Evolutionary conservation across 352 stramenopile genomes (phyloP).

Genomic region (Phytophthora fragariaefolia): DNA sequence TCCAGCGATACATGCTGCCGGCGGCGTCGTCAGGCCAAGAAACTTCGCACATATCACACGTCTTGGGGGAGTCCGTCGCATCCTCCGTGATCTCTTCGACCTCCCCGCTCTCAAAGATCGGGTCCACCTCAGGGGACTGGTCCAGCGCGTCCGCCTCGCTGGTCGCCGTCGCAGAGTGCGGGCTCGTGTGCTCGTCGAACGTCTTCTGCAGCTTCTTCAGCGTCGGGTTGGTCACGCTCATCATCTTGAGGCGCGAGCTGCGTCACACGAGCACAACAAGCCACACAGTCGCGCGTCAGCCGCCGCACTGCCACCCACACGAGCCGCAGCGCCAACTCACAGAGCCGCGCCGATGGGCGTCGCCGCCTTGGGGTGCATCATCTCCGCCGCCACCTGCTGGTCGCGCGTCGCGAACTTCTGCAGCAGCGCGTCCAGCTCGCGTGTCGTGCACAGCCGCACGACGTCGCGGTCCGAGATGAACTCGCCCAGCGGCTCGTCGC

Average conservation of each 20-base stretch:
- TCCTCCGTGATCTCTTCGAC: conserved; percentile 54
- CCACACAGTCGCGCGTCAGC: neutral
- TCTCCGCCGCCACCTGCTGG: conserved; percentile 61
- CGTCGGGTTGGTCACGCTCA: conserved; percentile 67
- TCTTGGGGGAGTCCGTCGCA: conserved; percentile 23
- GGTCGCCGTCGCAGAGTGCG: conserved; percentile 25
- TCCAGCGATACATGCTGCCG: conserved; percentile 62
- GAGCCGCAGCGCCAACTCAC: conserved; percentile 36
- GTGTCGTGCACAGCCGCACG: conserved; percentile 65
- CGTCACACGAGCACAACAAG: neutral
- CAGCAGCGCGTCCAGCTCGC: conserved; percentile 67
- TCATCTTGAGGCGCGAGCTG: conserved; percentile 75
- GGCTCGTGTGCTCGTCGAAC: conserved; percentile 64
- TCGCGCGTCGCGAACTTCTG: conserved; percentile 75
- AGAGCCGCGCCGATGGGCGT: conserved; percentile 65
- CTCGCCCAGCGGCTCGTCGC: conserved; percentile 57
- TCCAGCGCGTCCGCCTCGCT: conserved; percentile 60
- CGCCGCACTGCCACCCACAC: neutral
- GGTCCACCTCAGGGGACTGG: conserved; percentile 68
- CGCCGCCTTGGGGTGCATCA: conserved; percentile 61
- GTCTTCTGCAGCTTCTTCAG: conserved; percentile 79
- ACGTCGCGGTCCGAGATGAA: conserved; percentile 77
- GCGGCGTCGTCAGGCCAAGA: conserved; percentile 79
- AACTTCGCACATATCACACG: conserved; percentile 85
- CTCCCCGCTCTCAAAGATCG: conserved; percentile 73